phyloP scores from a whole-genome alignment of 441 rosid genomes.

The Pelargonium myrrhifolium region DNA sequence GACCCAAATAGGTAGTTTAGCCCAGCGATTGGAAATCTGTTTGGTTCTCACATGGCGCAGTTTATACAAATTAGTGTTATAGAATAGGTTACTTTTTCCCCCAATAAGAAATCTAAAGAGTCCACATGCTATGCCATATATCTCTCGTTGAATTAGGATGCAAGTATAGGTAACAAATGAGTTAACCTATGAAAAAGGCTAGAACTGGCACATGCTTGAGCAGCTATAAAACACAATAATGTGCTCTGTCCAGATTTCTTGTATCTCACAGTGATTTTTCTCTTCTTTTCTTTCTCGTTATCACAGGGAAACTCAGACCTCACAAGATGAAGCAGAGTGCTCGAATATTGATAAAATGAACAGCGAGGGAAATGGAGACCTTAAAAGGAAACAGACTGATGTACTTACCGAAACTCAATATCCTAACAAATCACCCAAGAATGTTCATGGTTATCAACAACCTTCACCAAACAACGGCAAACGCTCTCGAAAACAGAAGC shows the following conservation, averaged over 20 bases:
- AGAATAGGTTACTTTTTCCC: too few relatives aligned
- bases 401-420: constrained; percentile 29
- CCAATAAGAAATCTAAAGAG: too few relatives aligned
- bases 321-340: constrained; percentile 32
- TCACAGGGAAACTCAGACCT: constrained; percentile 38
- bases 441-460: constrained; percentile 21
- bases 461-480: constrained; percentile 28
- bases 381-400: constrained; percentile 68
- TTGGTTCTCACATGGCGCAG: too few relatives aligned
- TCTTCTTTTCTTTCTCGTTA: constrained; percentile 5
- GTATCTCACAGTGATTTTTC: neutral
- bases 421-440: constrained; percentile 45
- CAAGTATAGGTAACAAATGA: neutral
- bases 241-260: neutral
- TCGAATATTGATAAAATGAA: constrained; percentile 21
- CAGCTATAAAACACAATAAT: neutral
- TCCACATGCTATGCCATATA: neutral
- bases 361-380: constrained; percentile 39
- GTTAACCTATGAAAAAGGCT: neutral
- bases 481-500: constrained; percentile 45
- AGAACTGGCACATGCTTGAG: neutral
- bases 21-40: too few relatives aligned
- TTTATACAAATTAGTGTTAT: too few relatives aligned
- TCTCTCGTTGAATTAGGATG: neutral
- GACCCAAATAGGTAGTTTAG: too few relatives aligned